phyloP scores from a whole-genome alignment of 305 asterid genomes.

The Solanum hybrid region DNA sequence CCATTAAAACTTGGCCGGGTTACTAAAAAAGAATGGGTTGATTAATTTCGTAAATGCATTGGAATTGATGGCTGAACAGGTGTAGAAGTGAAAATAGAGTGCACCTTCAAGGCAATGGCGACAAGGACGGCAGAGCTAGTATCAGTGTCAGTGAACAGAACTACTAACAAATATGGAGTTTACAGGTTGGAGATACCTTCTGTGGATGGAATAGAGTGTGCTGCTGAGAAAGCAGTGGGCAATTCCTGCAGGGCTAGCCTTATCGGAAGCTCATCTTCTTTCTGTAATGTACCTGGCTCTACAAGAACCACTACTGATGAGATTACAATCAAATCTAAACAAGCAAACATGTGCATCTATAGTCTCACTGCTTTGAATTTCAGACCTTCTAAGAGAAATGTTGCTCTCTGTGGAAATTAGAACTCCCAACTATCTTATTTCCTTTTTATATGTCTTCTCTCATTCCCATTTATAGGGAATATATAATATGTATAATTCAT shows the following conservation, averaged over 20 bases:
- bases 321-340: conserved; percentile 55
- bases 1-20: neutral
- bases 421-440: neutral
- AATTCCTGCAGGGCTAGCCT: conserved; percentile 59
- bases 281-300: conserved; percentile 52
- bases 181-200: conserved; percentile 74
- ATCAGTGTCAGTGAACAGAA: conserved; percentile 65
- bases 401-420: conserved; percentile 48
- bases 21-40: neutral
- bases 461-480: neutral
- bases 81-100: conserved; percentile 72
- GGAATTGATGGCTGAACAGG: conserved; percentile 27
- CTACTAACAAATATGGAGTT: conserved; percentile 65
- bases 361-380: conserved; percentile 61
- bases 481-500: neutral
- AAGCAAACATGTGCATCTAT: conserved; percentile 63
- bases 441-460: neutral
- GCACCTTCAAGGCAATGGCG: conserved; percentile 74
- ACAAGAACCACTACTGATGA: conserved; percentile 48
- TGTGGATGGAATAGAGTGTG: conserved; percentile 90
- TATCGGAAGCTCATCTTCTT: conserved; percentile 26
- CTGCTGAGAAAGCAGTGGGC: conserved; percentile 57
- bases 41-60: conserved; percentile 8
- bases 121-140: conserved; percentile 65
- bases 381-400: conserved; percentile 58